These are phyloP conservation scores for Ogataea polymorpha DNA, from an alignment of 805 yeast species.

Conservation along the genomic window DNA sequence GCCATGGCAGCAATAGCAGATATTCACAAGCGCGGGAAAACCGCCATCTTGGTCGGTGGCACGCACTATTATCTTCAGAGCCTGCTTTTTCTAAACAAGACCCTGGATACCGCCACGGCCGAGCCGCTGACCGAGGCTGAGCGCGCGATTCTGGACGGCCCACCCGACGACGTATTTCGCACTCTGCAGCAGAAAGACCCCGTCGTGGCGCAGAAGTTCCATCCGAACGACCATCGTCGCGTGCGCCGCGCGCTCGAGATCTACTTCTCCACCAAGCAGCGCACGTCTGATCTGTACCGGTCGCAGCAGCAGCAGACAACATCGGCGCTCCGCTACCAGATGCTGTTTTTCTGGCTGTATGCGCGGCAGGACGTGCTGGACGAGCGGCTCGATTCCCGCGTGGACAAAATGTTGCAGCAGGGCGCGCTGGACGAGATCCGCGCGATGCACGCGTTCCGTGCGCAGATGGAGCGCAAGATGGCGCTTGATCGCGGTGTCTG, in stretches of 20 bases:
- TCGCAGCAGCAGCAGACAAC: constrained; percentile 50
- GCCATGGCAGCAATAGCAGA: constrained; percentile 62
- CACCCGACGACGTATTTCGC: constrained; percentile 47
- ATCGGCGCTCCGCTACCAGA: constrained; percentile 52
- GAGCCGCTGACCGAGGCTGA: constrained; percentile 32
- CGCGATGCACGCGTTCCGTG: constrained; percentile 50
- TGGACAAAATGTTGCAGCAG: constrained; percentile 71
- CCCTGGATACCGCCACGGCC: constrained; percentile 40
- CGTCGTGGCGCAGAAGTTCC: constrained; percentile 71
- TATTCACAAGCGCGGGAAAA: constrained; percentile 62
- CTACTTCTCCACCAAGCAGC: constrained; percentile 59
- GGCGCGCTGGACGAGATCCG: constrained; percentile 74
- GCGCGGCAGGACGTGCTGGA: constrained; percentile 58
- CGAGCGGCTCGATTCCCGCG: constrained; percentile 68
- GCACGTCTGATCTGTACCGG: constrained; percentile 68
- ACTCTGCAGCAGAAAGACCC: constrained; percentile 62
- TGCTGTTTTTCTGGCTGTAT: constrained; percentile 80
- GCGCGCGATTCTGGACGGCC: constrained; percentile 49
- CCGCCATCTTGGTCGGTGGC: constrained; percentile 92
- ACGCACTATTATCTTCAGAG: constrained; percentile 91
- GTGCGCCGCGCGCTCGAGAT: constrained; percentile 80
- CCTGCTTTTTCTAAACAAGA: constrained; percentile 66
- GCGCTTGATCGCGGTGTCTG: constrained; percentile 73
- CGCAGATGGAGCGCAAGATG: constrained; percentile 35
- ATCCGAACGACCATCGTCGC: constrained; percentile 84